phyloP scores from a whole-genome alignment of 1,284 basidiomycete species.

The Rhodotorula sp. region DNA sequence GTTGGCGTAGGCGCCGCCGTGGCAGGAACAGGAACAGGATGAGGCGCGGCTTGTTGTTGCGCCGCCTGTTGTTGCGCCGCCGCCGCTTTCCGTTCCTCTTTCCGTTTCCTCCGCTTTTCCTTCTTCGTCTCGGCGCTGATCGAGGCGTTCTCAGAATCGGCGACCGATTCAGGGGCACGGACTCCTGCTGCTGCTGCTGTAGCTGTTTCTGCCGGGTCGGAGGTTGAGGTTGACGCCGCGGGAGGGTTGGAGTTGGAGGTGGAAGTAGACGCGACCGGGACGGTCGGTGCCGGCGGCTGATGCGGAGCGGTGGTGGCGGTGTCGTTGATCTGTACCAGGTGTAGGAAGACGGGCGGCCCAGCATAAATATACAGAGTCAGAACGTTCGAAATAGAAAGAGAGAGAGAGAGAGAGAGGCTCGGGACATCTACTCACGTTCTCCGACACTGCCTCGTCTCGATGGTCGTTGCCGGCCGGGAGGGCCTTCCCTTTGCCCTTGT shows the following conservation, averaged over 20 bases:
- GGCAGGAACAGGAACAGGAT: background rate
- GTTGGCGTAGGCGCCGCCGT: background rate
- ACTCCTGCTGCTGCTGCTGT: too few relatives aligned
- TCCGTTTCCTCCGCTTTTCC: background rate
- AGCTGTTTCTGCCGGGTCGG: background rate
- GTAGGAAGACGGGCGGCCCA: too few relatives aligned
- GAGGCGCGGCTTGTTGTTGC: background rate
- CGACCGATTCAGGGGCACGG: background rate
- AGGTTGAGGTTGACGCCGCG: background rate
- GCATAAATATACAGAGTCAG: background rate
- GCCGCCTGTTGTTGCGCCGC: background rate
- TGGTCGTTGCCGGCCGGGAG: background rate
- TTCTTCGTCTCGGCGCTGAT: background rate
- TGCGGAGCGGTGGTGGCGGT: background rate
- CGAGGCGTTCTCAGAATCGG: background rate
- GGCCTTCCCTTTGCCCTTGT: constrained; percentile 7
- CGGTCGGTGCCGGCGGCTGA: background rate
- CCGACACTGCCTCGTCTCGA: too few relatives aligned
- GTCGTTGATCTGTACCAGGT: too few relatives aligned
- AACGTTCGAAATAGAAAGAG: too few relatives aligned
- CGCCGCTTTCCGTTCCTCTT: background rate
- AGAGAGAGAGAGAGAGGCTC: too few relatives aligned
- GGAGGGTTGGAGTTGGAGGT: background rate
- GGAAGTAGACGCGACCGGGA: background rate
- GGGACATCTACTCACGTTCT: too few relatives aligned